Evolutionary conservation across 2,329 filamentous ascomycete species (phyloP).

Genomic region (Westerdykella sp.): DNA sequence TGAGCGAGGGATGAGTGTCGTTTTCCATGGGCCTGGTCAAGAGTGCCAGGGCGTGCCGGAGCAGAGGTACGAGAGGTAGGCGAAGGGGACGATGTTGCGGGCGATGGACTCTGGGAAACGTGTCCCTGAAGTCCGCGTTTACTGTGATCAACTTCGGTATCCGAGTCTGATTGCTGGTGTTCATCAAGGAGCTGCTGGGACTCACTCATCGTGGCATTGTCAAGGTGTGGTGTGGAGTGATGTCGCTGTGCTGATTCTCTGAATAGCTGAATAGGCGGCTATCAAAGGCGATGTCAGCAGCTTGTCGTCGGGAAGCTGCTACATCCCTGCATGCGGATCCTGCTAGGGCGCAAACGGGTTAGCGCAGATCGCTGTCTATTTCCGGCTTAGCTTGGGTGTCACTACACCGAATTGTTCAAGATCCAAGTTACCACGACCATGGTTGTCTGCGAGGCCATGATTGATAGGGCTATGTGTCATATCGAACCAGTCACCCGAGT

Average conservation of each 20-base stretch:
- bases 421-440: too few species aligned
- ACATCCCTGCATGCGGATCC: too few species aligned
- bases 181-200: conserved; percentile 35
- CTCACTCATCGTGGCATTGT: conserved; percentile 38
- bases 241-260: not conserved
- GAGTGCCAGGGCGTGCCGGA: conserved; percentile 19
- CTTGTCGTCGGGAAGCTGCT: too few species aligned
- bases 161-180: conserved; percentile 24
- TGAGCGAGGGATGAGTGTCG: conserved; percentile 44
- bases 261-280: not conserved
- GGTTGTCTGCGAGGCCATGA: too few species aligned
- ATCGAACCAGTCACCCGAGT: too few species aligned
- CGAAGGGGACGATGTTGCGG: conserved; percentile 24
- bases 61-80: conserved; percentile 12
- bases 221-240: not conserved
- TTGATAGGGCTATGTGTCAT: too few species aligned
- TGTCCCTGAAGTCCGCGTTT: conserved; percentile 2
- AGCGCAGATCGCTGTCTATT: too few species aligned
- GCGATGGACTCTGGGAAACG: conserved; percentile 19
- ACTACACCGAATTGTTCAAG: too few species aligned
- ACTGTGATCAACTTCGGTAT: conserved; percentile 19
- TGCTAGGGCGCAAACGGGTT: too few species aligned
- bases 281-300: not conserved
- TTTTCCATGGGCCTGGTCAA: conserved; percentile 13
- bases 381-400: too few species aligned